Evolutionary conservation across 2,329 filamentous ascomycete species (phyloP).

Genomic region (Calonectria honghensis): DNA sequence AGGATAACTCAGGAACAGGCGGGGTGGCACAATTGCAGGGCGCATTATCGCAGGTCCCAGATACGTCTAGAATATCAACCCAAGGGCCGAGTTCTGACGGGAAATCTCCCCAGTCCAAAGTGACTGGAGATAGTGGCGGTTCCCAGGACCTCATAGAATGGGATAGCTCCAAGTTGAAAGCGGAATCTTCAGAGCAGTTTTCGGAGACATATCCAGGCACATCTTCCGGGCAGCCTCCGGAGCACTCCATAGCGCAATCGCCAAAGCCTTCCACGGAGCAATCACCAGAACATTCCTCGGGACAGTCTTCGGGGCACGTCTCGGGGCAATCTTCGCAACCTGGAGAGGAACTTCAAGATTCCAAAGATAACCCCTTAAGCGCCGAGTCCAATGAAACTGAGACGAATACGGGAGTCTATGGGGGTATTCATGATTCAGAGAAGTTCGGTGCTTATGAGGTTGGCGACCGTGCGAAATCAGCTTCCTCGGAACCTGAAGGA

Average conservation of each 20-base stretch:
- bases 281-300: not conserved
- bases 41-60: not conserved
- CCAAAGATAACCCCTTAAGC: not conserved
- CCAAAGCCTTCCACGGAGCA: too few species aligned
- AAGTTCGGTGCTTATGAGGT: not conserved
- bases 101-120: not conserved
- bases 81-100: not conserved
- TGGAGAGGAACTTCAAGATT: not conserved
- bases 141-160: too few species aligned
- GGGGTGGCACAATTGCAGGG: not conserved
- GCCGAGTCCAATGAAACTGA: not conserved
- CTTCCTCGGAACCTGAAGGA: not conserved
- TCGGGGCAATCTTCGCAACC: not conserved
- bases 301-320: not conserved
- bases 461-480: not conserved
- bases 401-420: not conserved
- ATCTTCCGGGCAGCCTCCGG: too few species aligned
- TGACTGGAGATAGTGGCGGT: not conserved
- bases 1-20: not conserved
- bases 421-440: not conserved
- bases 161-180: too few species aligned
- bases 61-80: not conserved
- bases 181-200: not conserved
- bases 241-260: too few species aligned
- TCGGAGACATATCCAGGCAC: too few species aligned